Evolutionary conservation across 371 early-diverging fungal genomes (phyloP), one percentile per base, ranked within the genome.

Genomic region (Polyrhizophydium stewartii): DNA sequence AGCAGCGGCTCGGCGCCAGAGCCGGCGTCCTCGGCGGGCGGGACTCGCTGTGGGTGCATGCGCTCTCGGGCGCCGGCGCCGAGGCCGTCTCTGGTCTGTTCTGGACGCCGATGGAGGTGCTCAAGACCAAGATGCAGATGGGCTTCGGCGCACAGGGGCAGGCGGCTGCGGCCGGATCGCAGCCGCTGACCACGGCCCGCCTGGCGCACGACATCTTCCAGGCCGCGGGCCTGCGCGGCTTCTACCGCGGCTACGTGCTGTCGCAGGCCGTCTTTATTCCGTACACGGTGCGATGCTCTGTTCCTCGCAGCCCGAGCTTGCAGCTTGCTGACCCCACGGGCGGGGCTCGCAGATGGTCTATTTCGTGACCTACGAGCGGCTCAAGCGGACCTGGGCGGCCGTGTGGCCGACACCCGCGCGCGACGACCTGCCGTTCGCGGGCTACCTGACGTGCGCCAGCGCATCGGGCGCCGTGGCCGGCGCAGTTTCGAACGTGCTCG

Each of bases 61-160:
- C 64, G 1, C 47, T 56, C n/a, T 57, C 77, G 21, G 76, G 65
- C 10, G 67, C 61, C 13, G 51, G 27, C 28, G 79, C 79, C 12
- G 80, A 79, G 55, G 61, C 61, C 22, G 30, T 76, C 12, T 65
- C 68, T 27, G 75, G 74, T 5, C 28, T 67, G 32, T 64, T 79
- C 41, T 79, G 74, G 75, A 91, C 91, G 7, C 92, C 92, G 3
- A 89, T 91, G 89, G 92, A 91, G 71, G 85, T 92, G 3, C 61
- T 92, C 60, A 92, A 92, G 63, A 86, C 79, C 56, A 78, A 81
- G 52, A 70, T 87, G 38, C 92, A 92, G 61, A 79, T 73, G 16
- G 59, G 70, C 27, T 58, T 51, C 17, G 58, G 43, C 16, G 43
- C 16, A 43, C 16, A 43, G 43, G 43, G n/a, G n/a, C n/a, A n/a